Conservation (phyloP, 2,329 filamentous ascomycete genomes). For the Ascochyta fabae region DNA sequence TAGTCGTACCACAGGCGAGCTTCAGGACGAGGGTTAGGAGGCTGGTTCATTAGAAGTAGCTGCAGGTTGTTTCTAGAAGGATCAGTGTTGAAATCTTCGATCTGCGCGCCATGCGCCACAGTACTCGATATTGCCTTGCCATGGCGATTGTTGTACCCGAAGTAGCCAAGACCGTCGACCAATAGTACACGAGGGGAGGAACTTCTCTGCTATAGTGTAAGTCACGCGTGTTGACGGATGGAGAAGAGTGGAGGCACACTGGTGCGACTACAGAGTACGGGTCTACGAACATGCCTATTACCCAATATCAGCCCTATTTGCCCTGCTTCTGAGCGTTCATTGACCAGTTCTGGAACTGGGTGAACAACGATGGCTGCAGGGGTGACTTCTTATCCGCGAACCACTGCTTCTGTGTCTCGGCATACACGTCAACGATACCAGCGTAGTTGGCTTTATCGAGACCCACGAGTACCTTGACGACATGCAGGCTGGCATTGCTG, state of each 20-base stretch:
- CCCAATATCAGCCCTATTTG: constrained; percentile 20
- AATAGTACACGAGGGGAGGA: not conserved
- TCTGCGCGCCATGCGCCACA: constrained; percentile 22
- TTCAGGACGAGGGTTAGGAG: constrained; percentile 1
- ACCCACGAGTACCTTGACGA: constrained; percentile 67
- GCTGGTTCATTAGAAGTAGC: not conserved
- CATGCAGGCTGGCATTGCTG: constrained; percentile 73
- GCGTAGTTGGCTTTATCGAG: constrained; percentile 51
- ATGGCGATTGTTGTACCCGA: not conserved
- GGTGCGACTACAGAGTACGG: not conserved
- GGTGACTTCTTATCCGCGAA: constrained; percentile 50
- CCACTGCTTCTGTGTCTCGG: constrained; percentile 53
- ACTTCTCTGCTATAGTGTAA: not conserved
- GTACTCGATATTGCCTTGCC: not conserved
- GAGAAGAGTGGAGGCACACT: not conserved
- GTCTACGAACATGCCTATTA: not conserved
- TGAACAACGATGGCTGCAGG: constrained; percentile 54
- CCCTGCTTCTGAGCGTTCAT: constrained; percentile 33
- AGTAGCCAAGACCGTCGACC: not conserved
- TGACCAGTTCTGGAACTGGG: constrained; percentile 56
- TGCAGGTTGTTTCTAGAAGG: constrained; percentile 7
- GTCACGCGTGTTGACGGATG: not conserved
- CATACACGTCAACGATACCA: constrained; percentile 51
- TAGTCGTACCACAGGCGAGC: not conserved
- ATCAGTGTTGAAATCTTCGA: not conserved